A percentile compares a stretch with the other conserved stretches of the same genome.
phyloP scores from a whole-genome alignment of 495 filamentous ascomycete genomes.

The Pyrenopolyporus hunteri region DNA sequence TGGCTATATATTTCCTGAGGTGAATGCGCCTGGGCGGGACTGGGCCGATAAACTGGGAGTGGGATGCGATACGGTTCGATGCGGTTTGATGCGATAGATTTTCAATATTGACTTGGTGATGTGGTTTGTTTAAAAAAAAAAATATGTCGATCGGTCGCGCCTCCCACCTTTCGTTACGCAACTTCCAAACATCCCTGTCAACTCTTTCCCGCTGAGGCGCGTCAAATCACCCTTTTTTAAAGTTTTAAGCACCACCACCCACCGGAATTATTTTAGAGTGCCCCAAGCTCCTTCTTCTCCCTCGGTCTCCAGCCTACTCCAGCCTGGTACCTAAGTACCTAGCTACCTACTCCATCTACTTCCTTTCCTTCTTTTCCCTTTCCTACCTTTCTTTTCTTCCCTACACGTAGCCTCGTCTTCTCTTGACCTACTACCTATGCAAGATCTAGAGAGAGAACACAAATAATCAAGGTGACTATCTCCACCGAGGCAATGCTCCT shows the following conservation, averaged over 20 bases:
- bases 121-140: slow-evolving; percentile 39
- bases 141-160: slow-evolving; percentile 34
- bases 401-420: too few relatives aligned
- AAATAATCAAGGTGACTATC: not conserved
- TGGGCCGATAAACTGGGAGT: slow-evolving; percentile 1
- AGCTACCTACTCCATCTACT: not conserved
- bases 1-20: not conserved
- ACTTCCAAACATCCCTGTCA: slow-evolving; percentile 32
- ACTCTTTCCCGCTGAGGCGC: slow-evolving; percentile 24
- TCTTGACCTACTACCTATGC: too few relatives aligned
- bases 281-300: slow-evolving; percentile 19
- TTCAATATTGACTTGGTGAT: slow-evolving; percentile 40
- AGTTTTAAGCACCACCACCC: not conserved
- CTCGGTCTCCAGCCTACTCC: not conserved
- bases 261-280: slow-evolving; percentile 30
- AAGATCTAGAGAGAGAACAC: not conserved
- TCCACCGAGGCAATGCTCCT: slow-evolving; percentile 21
- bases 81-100: slow-evolving; percentile 17
- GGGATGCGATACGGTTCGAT: slow-evolving; percentile 12
- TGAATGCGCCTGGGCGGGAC: not conserved
- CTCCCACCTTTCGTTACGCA: slow-evolving; percentile 35
- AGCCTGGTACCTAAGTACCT: not conserved
- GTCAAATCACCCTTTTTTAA: slow-evolving; percentile 23
- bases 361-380: too few relatives aligned
- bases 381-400: too few relatives aligned